Percentiles rank a stretch among this genome's conserved stretches.
Evolutionary conservation across 805 yeast species (phyloP).

Genomic region (Nadsonia fulvescens): DNA sequence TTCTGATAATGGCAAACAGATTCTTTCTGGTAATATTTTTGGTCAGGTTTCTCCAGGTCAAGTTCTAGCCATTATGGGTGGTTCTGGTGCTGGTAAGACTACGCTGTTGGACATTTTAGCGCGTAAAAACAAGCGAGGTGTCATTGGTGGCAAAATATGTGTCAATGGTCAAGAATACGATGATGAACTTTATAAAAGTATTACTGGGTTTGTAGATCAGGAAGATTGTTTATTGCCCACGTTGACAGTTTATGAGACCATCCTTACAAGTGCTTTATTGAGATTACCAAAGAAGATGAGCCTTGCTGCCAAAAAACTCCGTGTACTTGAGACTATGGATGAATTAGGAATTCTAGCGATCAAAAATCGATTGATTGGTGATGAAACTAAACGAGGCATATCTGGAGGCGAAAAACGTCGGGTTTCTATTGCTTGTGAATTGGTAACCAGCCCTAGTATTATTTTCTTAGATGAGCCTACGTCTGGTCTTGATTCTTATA

Average conservation of each 20-base stretch:
- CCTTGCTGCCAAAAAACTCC: slow-evolving; percentile 47
- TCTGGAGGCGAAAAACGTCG: slow-evolving; percentile 87
- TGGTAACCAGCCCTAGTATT: slow-evolving; percentile 75
- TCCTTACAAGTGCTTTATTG: slow-evolving; percentile 74
- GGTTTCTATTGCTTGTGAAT: slow-evolving; percentile 84
- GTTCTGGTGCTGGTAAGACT: slow-evolving; percentile 97
- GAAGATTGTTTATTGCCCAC: slow-evolving; percentile 85
- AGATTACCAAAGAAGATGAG: slow-evolving; percentile 73
- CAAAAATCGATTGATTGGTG: slow-evolving; percentile 74
- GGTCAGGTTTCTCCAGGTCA: slow-evolving; percentile 79
- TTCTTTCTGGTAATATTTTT: slow-evolving; percentile 38
- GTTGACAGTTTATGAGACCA: slow-evolving; percentile 88
- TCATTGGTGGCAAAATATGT: slow-evolving; percentile 42
- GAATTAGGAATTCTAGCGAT: slow-evolving; percentile 74
- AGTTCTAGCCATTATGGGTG: slow-evolving; percentile 92
- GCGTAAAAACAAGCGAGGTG: slow-evolving; percentile 67
- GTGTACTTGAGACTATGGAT: slow-evolving; percentile 69
- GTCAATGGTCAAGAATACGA: slow-evolving; percentile 43
- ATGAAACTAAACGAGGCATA: slow-evolving; percentile 78
- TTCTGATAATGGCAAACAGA: slow-evolving; percentile 28
- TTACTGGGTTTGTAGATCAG: slow-evolving; percentile 91
- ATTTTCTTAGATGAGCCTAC: slow-evolving; percentile 85
- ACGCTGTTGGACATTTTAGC: slow-evolving; percentile 85
- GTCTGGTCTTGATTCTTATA: slow-evolving; percentile 85
- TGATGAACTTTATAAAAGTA: slow-evolving; percentile 34